Evolutionary conservation across 139 green algal species (phyloP), one percentile per base, ranked within the genome.

Genomic region (Chlorella sorokiniana): DNA sequence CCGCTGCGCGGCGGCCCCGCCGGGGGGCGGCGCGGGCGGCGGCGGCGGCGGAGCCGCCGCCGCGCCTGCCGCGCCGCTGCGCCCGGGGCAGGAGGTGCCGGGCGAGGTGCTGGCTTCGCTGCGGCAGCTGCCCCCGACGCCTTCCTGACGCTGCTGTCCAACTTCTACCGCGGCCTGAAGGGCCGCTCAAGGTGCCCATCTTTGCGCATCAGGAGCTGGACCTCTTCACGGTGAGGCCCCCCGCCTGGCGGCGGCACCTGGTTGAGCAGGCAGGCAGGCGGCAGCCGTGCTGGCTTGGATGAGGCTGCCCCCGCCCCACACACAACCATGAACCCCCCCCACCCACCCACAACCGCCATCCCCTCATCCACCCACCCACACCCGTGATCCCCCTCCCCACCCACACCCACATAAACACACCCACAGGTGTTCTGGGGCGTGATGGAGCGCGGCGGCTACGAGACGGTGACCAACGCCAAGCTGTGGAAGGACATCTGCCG

Each of bases 401-500:
- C 23, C n/a, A 63, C 54, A 33, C 25, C 23, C 54, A 25, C 31
- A 14, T 27, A 61, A n/a, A 4, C 7, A 33, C 18, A 14, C 31
- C 4, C 59, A 42, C 78, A 93, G 89, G 81, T 93, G 29, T 95
- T 95, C 79, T 87, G 91, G 89, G 90, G 91, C 38, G 93, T 96
- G 31, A 86, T 92, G 79, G 83, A 90, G 61, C 80, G 90, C 23
- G 91, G 91, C 38, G 93, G 84, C 22, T 96, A 95, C 74, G 88
- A 95, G 52, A n/a, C 76, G 4, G 91, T 95, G 9, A 92, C 88
- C 25, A 70, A 59, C 35, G 74, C 70, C 77, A 94, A 94, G 81
- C 90, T 84, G 38, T 96, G 93, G 92, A 86, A 88, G 59, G 92
- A 96, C 29, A 85, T 96, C 3, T 96, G 92, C 85, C 81, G 88